phyloP scores from a whole-genome alignment of 805 yeast genomes.

The Suhomyces tanzawaensis region DNA sequence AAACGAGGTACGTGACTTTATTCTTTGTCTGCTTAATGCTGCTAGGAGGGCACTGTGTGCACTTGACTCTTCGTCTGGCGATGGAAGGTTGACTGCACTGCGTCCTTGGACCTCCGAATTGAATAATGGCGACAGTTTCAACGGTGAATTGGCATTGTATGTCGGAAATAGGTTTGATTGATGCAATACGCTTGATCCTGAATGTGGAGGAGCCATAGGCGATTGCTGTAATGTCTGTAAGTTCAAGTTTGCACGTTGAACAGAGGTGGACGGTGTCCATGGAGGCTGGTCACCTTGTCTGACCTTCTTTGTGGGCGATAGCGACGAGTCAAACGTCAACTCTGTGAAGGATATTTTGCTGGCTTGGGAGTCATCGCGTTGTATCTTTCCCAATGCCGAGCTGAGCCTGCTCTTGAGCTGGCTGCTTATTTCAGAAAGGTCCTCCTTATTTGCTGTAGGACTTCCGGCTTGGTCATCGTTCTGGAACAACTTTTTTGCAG shows the following conservation, averaged over 20 bases:
- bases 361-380: slow-evolving; percentile 19
- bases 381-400: slow-evolving; percentile 41
- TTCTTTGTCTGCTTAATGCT: slow-evolving; percentile 33
- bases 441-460: slow-evolving; percentile 24
- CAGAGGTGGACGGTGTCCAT: slow-evolving; percentile 22
- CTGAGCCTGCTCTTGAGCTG: slow-evolving; percentile 37
- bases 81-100: slow-evolving; percentile 17
- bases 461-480: slow-evolving; percentile 20
- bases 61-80: slow-evolving; percentile 41
- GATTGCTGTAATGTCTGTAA: slow-evolving; percentile 38
- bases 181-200: neutral
- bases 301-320: slow-evolving; percentile 17
- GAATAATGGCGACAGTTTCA: slow-evolving; percentile 13
- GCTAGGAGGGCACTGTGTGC: slow-evolving; percentile 46
- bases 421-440: slow-evolving; percentile 36
- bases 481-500: slow-evolving; percentile 36
- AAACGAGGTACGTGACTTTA: slow-evolving; percentile 22
- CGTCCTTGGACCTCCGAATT: slow-evolving; percentile 3
- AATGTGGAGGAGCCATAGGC: slow-evolving; percentile 16
- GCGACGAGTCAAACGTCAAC: slow-evolving; percentile 17
- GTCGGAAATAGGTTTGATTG: neutral
- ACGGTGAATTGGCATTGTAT: slow-evolving; percentile 6
- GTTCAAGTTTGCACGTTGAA: slow-evolving; percentile 33
- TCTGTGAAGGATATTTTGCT: slow-evolving; percentile 32
- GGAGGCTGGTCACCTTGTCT: slow-evolving; percentile 1